phyloP scores from a whole-genome alignment of 2,329 filamentous ascomycete genomes.

The Chaetothyriales sp. region DNA sequence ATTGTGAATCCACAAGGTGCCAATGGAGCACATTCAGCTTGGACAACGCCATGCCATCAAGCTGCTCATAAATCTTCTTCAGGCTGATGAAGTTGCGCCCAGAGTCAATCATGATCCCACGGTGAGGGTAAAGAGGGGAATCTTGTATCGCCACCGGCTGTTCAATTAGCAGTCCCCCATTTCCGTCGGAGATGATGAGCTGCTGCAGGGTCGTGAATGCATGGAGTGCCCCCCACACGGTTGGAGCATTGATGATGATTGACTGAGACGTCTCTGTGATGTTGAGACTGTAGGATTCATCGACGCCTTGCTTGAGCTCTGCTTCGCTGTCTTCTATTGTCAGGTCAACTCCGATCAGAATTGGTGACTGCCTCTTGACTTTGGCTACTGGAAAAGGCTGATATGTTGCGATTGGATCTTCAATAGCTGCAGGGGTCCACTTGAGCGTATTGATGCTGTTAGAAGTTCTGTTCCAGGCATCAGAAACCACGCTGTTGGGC shows the following conservation, averaged over 20 bases:
- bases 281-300: slow-evolving; percentile 42
- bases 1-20: slow-evolving; percentile 44
- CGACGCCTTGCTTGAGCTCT: slow-evolving; percentile 41
- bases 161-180: slow-evolving; percentile 36
- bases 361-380: slow-evolving; percentile 7
- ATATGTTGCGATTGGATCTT: slow-evolving; percentile 39
- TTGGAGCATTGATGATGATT: slow-evolving; percentile 36
- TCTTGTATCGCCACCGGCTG: slow-evolving; percentile 40
- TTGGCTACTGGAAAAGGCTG: slow-evolving; percentile 36
- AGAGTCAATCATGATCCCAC: slow-evolving; percentile 43
- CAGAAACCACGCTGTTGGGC: slow-evolving; percentile 26
- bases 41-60: slow-evolving; percentile 41
- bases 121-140: slow-evolving; percentile 39
- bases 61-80: slow-evolving; percentile 40
- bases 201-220: slow-evolving; percentile 46
- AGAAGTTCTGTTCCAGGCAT: slow-evolving; percentile 40
- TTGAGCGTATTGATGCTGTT: slow-evolving; percentile 35
- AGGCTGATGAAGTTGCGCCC: slow-evolving; percentile 42
- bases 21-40: slow-evolving; percentile 47
- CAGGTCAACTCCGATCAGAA: slow-evolving; percentile 33
- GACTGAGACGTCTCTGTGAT: slow-evolving; percentile 28
- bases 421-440: slow-evolving; percentile 42
- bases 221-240: slow-evolving; percentile 42
- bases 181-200: slow-evolving; percentile 37
- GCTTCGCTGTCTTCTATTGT: slow-evolving; percentile 33